phyloP scores from a whole-genome alignment of 768 basidiomycete genomes.

The Aureoboletus auriporus region DNA sequence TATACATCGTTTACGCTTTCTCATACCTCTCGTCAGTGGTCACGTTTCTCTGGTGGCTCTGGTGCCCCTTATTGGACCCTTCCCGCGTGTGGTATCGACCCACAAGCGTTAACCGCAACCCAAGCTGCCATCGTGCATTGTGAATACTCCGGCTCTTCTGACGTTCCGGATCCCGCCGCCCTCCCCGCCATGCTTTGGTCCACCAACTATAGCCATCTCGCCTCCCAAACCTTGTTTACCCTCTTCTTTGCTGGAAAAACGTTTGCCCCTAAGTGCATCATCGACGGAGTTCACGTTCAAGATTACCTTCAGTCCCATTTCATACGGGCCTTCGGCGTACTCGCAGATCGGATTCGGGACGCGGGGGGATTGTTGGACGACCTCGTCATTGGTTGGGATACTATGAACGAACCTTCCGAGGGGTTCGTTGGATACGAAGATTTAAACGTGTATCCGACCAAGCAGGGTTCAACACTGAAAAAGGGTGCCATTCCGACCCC shows the following conservation, averaged over 20 bases:
- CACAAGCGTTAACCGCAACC: slow-evolving; percentile 79
- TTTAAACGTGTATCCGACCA: slow-evolving; percentile 56
- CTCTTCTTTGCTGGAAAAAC: slow-evolving; percentile 90
- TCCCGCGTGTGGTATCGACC: slow-evolving; percentile 85
- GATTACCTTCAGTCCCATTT: slow-evolving; percentile 80
- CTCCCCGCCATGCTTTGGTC: slow-evolving; percentile 97
- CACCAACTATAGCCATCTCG: slow-evolving; percentile 90
- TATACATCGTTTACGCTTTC: background rate
- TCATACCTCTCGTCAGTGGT: slow-evolving; percentile 57
- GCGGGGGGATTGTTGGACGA: slow-evolving; percentile 76
- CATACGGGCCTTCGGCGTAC: slow-evolving; percentile 66
- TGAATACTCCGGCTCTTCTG: slow-evolving; percentile 67
- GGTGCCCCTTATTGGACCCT: slow-evolving; percentile 96
- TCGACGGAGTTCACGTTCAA: slow-evolving; percentile 91
- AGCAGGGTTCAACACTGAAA: slow-evolving; percentile 70
- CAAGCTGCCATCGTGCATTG: slow-evolving; percentile 83
- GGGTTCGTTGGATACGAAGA: slow-evolving; percentile 68
- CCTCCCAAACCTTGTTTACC: slow-evolving; percentile 86
- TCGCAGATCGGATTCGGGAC: slow-evolving; percentile 74
- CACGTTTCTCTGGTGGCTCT: slow-evolving; percentile 90
- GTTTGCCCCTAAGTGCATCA: slow-evolving; percentile 87
- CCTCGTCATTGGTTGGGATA: slow-evolving; percentile 96
- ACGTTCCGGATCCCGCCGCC: slow-evolving; percentile 59
- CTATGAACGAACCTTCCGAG: slow-evolving; percentile 90
- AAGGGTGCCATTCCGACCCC: slow-evolving; percentile 89